Conservation (phyloP, 2,329 filamentous ascomycete genomes). For the Graphium sp. region DNA sequence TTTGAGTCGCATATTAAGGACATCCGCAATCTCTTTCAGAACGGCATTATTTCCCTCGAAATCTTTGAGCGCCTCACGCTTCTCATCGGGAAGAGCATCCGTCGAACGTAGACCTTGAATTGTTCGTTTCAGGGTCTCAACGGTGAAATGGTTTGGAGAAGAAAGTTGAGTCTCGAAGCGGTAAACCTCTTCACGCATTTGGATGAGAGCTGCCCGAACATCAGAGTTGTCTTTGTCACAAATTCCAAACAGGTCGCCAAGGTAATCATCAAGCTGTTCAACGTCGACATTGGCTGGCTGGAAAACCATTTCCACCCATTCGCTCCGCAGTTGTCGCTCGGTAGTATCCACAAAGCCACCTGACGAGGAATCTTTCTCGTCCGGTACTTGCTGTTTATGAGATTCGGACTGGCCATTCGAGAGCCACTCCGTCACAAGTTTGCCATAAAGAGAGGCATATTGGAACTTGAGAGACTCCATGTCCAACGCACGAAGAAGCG, state of each 20-base stretch:
- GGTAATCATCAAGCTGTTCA: constrained; percentile 17
- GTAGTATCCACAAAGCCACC: no score
- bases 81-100: constrained; percentile 24
- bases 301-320: constrained; percentile 29
- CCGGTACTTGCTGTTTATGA: no score
- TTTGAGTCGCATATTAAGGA: constrained; percentile 32
- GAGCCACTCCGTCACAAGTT: constrained; percentile 30
- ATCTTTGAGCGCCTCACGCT: constrained; percentile 21
- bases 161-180: constrained; percentile 14
- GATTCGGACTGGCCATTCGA: constrained; percentile 12
- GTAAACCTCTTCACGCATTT: constrained; percentile 11
- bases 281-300: constrained; percentile 18
- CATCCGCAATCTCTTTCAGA: constrained; percentile 29
- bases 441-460: constrained; percentile 25
- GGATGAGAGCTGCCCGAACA: constrained; percentile 12
- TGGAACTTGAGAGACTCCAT: constrained; percentile 22
- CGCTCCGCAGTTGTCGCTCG: constrained; percentile 17
- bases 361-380: no score
- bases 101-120: constrained; percentile 24
- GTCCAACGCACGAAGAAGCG: constrained; percentile 19
- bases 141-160: constrained; percentile 16
- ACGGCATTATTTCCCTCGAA: constrained; percentile 22
- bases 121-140: constrained; percentile 16
- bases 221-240: constrained; percentile 8
- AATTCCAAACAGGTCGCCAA: constrained; percentile 22